Base-by-base conservation (phyloP, 768 basidiomycete genomes). In the Boletus patriciae region DNA sequence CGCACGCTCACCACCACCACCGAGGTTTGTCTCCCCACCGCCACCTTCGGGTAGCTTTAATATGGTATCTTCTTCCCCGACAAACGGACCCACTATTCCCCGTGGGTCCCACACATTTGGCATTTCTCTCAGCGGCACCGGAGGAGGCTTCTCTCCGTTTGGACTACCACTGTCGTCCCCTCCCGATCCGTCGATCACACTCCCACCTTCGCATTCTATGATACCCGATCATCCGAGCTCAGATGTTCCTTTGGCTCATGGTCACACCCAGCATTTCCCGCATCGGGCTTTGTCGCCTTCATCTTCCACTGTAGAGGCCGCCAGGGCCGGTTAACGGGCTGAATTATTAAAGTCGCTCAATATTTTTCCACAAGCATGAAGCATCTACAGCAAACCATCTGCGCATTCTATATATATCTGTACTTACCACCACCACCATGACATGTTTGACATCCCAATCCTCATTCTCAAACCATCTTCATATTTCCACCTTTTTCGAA, bases 381-480 rank as follows among this genome's bases (percentile, higher is more conserved):
- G 66, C 70, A 72, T 72, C 72, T 72, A 72, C 69, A 71, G 65
- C 72, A 71, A 66, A 68, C 58, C 66, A 72, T 72, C 72, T 72
- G 70, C 70, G 71, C 70, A 73, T 72, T 69, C 70, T 73, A 72
- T 72, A 71, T 70, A 70, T 71, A 71, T 71, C 68, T 72, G 70
- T 72, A 72, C 70, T 73, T 73, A 71, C 70, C 63, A 71, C 50
- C 65, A 50, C 59, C 53, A 49, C 55, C 69, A 73, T 57, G 64
- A 70, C 72, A 69, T 65, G 70, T 63, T 72, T 61, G 68, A 72
- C 66, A 67, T 67, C 64, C 54, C 62, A 63, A 59, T 66, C 59
- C 66, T 67, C 71, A 72, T 66, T 62, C 55, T 55, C 59, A 43
- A 49, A 60, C 55, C 61, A 64, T 53, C n/a, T 52, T 55, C 61